phyloP scores from a whole-genome alignment of 768 basidiomycete species.

The Termitomyces heimii region DNA sequence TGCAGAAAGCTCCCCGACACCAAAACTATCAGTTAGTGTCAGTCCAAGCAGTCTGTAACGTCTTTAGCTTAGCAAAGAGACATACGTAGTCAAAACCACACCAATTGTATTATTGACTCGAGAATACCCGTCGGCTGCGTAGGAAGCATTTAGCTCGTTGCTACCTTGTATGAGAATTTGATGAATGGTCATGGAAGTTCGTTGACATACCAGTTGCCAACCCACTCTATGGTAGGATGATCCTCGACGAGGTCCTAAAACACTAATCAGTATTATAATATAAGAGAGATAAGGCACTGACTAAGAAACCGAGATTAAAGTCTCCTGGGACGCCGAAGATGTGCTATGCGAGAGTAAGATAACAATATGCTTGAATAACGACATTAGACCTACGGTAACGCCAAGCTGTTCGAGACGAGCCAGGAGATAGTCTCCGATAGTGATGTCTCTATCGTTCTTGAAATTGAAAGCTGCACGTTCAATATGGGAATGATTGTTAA shows the following conservation, averaged over 20 bases:
- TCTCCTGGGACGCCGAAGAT: conserved; percentile 86
- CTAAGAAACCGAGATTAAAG: conserved; percentile 69
- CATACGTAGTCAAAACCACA: conserved; percentile 74
- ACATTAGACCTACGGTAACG: conserved; percentile 38
- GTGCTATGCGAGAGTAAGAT: conserved; percentile 32
- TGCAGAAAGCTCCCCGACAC: conserved; percentile 88
- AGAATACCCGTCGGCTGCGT: conserved; percentile 94
- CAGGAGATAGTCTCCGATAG: conserved; percentile 49
- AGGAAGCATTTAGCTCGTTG: conserved; percentile 82
- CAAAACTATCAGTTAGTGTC: conserved; percentile 47
- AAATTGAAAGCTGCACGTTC: conserved; percentile 36
- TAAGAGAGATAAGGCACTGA: conserved; percentile 15
- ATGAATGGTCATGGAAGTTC: no score
- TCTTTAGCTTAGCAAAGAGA: neutral
- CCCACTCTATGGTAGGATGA: conserved; percentile 72
- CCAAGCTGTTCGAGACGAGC: conserved; percentile 51
- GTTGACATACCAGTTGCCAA: conserved; percentile 66
- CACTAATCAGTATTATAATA: neutral
- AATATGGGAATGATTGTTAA: conserved; percentile 31
- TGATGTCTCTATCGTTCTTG: conserved; percentile 33
- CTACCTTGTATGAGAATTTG: conserved; percentile 26
- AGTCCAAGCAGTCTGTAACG: neutral
- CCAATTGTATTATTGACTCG: conserved; percentile 77
- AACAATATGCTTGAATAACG: no score
- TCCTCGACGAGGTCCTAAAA: conserved; percentile 76